Percentiles rank a stretch among this genome's conserved stretches.
These are phyloP conservation scores for Plasmodium falciparum DNA, from an alignment of 169 alveolate genomes.

Conservation along the genomic window DNA sequence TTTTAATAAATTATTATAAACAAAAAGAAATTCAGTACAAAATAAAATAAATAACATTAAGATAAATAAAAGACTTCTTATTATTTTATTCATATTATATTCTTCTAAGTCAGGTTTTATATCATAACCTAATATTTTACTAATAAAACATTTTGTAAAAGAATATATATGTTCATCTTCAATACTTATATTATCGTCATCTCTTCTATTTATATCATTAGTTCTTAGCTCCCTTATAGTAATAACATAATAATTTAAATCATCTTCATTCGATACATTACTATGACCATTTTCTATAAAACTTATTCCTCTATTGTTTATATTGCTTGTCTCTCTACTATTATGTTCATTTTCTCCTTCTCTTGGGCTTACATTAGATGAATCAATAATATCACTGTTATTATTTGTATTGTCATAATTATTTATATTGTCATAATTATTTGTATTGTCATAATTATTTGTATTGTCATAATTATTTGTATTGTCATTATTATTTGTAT, in stretches of 20 bases:
- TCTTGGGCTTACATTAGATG: too few relatives aligned
- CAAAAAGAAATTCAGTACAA: conserved; percentile 55
- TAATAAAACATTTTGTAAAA: conserved; percentile 37
- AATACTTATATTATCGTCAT: conserved; percentile 11
- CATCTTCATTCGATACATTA: conserved; percentile 25
- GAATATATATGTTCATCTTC: conserved; percentile 2
- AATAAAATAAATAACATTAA: conserved; percentile 39
- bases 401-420: too few relatives aligned
- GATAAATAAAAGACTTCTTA: conserved; percentile 46
- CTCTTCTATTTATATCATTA: conserved; percentile 26
- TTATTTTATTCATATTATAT: conserved; percentile 27
- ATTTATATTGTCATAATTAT: too few relatives aligned
- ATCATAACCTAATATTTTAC: conserved; percentile 67
- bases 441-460: too few relatives aligned
- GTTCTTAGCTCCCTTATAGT: conserved; percentile 38
- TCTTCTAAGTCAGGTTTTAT: conserved; percentile 61
- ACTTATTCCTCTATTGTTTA: background rate
- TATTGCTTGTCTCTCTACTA: background rate
- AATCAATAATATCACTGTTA: too few relatives aligned
- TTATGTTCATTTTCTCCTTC: conserved; percentile 13
- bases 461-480: too few relatives aligned
- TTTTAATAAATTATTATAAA: conserved; percentile 57
- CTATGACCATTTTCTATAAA: background rate
- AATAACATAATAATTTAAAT: conserved; percentile 46
- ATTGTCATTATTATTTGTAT: too few relatives aligned